Conservation (phyloP, 2,329 filamentous ascomycete genomes). For the Metarhizium brunneum region DNA sequence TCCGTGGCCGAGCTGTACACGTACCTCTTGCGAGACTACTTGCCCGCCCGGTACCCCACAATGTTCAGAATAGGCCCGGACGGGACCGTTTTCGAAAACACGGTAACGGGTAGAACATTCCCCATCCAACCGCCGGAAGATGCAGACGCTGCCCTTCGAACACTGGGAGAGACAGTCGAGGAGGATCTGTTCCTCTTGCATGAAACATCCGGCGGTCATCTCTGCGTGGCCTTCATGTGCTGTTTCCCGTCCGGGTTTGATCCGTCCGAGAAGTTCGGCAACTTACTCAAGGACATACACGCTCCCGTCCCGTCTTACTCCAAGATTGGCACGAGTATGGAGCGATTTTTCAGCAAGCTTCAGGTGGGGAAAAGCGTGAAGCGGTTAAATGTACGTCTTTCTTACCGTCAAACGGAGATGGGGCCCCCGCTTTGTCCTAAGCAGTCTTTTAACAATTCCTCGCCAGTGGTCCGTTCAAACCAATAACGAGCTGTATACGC, state of each 20-base stretch:
- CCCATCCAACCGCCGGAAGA: slow-evolving; percentile 21
- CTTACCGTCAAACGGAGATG: neutral
- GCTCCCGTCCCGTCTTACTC: slow-evolving; percentile 43
- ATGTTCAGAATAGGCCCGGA: slow-evolving; percentile 32
- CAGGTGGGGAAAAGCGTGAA: slow-evolving; percentile 39
- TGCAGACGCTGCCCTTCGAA: slow-evolving; percentile 24
- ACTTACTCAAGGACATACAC: slow-evolving; percentile 39
- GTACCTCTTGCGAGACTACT: slow-evolving; percentile 35
- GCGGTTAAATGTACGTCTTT: slow-evolving; percentile 35
- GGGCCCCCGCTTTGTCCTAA: neutral
- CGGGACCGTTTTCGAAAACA: slow-evolving; percentile 27
- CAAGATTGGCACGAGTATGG: slow-evolving; percentile 46
- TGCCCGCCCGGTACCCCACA: slow-evolving; percentile 38
- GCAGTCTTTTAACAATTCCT: neutral
- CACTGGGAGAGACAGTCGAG: slow-evolving; percentile 41
- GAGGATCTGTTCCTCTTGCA: slow-evolving; percentile 45
- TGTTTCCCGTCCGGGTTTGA: slow-evolving; percentile 45
- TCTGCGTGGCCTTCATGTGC: slow-evolving; percentile 38
- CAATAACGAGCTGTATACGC: slow-evolving; percentile 30
- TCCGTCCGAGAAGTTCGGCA: slow-evolving; percentile 39
- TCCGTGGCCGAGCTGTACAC: slow-evolving; percentile 39
- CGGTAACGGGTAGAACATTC: slow-evolving; percentile 23
- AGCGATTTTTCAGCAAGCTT: slow-evolving; percentile 39
- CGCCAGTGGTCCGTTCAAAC: slow-evolving; percentile 40
- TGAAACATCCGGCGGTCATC: slow-evolving; percentile 31